These are phyloP conservation scores for Penicillium sp. DNA, from an alignment of 2,329 filamentous ascomycete genomes.

Conservation along the genomic window DNA sequence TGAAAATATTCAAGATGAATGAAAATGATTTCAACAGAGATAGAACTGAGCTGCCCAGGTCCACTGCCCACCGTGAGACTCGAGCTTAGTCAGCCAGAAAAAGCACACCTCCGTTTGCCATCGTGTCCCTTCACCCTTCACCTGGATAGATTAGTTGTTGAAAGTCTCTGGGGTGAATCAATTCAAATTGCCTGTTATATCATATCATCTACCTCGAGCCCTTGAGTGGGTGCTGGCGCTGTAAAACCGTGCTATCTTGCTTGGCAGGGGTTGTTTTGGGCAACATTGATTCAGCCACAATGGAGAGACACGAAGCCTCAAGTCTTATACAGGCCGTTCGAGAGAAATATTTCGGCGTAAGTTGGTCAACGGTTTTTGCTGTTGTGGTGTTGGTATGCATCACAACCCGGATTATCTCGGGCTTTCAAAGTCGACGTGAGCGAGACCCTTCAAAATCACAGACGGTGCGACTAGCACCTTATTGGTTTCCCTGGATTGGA, in stretches of 20 bases:
- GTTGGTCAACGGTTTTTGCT: conserved; percentile 30
- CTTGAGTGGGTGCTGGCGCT: conserved; percentile 1
- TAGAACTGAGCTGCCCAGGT: no score
- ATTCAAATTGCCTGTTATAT: not conserved
- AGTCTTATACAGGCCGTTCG: conserved; percentile 22
- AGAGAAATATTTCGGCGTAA: conserved; percentile 23
- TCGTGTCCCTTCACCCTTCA: conserved; percentile 1
- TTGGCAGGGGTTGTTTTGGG: not conserved
- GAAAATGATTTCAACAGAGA: no score
- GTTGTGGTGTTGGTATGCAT: conserved; percentile 36
- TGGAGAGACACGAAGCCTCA: conserved; percentile 22
- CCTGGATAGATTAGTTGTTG: not conserved
- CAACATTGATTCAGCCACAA: conserved; percentile 7
- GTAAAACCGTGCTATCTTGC: not conserved
- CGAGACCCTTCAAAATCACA: conserved; percentile 26
- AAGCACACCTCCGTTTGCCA: not conserved
- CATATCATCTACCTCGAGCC: not conserved
- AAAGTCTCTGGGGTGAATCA: not conserved
- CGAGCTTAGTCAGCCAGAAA: conserved; percentile 2
- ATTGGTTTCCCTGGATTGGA: conserved; percentile 61
- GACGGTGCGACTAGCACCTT: conserved; percentile 53
- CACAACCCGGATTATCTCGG: conserved; percentile 41
- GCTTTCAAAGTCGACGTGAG: conserved; percentile 32
- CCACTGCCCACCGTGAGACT: no score
- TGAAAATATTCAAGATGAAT: not conserved